These are phyloP conservation scores for Ganoderma leucocontextum DNA, from an alignment of 1,284 basidiomycete species.

Conservation along the genomic window DNA sequence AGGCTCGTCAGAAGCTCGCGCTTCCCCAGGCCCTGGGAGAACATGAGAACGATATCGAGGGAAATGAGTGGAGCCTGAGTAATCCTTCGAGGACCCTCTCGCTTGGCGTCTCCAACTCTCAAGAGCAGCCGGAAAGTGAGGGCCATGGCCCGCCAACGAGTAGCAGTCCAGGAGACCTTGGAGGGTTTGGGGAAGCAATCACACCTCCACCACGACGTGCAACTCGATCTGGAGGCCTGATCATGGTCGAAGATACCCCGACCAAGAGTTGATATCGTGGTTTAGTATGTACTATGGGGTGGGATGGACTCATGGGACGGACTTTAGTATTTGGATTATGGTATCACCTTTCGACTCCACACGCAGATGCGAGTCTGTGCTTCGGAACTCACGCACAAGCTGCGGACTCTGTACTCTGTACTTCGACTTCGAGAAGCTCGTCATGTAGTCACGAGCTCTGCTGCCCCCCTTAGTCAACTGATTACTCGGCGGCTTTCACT, in stretches of 20 bases:
- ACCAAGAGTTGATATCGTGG: slow-evolving; percentile 29
- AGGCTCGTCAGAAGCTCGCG: slow-evolving; percentile 4
- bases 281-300: background rate
- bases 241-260: slow-evolving; percentile 38
- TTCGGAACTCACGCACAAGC: background rate
- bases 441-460: slow-evolving; percentile 5
- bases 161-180: slow-evolving; percentile 26
- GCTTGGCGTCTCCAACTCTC: slow-evolving; percentile 35
- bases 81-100: slow-evolving; percentile 50
- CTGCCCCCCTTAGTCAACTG: background rate
- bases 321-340: background rate
- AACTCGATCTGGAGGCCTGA: slow-evolving; percentile 7
- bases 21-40: background rate
- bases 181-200: slow-evolving; percentile 20
- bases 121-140: slow-evolving; percentile 23
- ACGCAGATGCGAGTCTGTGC: background rate
- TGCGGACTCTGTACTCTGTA: background rate
- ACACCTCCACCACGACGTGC: slow-evolving; percentile 8
- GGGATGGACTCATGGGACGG: background rate
- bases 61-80: slow-evolving; percentile 48
- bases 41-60: slow-evolving; percentile 32
- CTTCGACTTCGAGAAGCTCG: slow-evolving; percentile 3
- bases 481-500: slow-evolving; percentile 5
- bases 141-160: slow-evolving; percentile 23
- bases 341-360: background rate